phyloP scores from a whole-genome alignment of 768 basidiomycete species.

The Leccinum barrowsii region DNA sequence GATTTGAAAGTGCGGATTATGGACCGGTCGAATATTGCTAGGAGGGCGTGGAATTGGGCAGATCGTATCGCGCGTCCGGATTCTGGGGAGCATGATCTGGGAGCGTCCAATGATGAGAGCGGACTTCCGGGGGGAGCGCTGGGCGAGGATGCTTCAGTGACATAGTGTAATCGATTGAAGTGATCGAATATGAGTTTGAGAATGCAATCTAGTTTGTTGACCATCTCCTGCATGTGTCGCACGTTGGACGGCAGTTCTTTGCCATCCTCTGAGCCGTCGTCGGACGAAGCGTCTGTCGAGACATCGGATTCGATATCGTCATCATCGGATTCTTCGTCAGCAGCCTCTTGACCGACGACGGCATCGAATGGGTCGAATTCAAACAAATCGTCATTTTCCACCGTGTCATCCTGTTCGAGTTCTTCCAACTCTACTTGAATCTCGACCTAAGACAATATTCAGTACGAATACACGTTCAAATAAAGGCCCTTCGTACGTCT shows the following conservation, averaged over 20 bases:
- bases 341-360: constrained; percentile 72
- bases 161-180: constrained; percentile 52
- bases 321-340: constrained; percentile 54
- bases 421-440: constrained; percentile 96
- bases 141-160: constrained; percentile 18
- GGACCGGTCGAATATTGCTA: constrained; percentile 90
- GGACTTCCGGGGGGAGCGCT: constrained; percentile 1
- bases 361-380: constrained; percentile 85
- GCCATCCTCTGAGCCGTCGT: constrained; percentile 50
- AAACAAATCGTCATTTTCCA: constrained; percentile 57
- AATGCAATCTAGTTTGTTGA: constrained; percentile 87
- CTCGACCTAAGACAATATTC: constrained; percentile 63
- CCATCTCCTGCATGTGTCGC: constrained; percentile 79
- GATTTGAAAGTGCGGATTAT: constrained; percentile 96
- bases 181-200: constrained; percentile 83
- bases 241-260: constrained; percentile 47
- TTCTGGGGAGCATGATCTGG: constrained; percentile 29
- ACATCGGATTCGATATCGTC: constrained; percentile 47
- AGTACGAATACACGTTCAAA: not conserved
- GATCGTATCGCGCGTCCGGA: constrained; percentile 41
- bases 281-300: constrained; percentile 76
- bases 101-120: constrained; percentile 19
- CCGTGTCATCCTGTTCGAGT: constrained; percentile 61
- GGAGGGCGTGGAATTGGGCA: constrained; percentile 78
- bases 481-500: constrained; percentile 58